Evolutionary conservation across 257 asterid genomes (phyloP), one percentile per base, ranked within the genome.

Genomic region (Henckelia pumila): DNA sequence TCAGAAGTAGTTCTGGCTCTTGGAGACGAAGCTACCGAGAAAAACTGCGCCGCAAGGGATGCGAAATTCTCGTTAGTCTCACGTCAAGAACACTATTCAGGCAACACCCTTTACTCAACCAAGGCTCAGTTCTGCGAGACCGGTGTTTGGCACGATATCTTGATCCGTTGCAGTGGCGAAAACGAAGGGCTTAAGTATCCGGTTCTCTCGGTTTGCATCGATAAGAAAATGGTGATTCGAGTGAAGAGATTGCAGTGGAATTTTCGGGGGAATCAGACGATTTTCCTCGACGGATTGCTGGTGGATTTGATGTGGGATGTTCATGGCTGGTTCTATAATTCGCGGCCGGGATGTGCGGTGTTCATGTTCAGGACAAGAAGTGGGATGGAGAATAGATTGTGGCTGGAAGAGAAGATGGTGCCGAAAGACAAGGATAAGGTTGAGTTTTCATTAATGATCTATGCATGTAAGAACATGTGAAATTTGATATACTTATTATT

Each of bases 281-380:
- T 94, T 13, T 87, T 87, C 61, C 71, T 91, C 61, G 97, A 91
- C 63, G 99, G 99, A 2, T 77, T 88, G 79, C 50, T 88, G 37
- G 82, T 94, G 61, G 99, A 94, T 82, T 76, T 91, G 8, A 81
- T 94, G 96, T 94, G 99, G 99, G 99, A 94, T 74, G 96, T 88
- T 35, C 95, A 91, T 69, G 96, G 81, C 37, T 91, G 97, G 99
- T 87, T 94, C 59, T 80, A 81, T 28, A 76, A 75, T 61, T 70
- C 88, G 8, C 73, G 44, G 19, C 61, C 91, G 21, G 88, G 89
- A 6, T 64, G 44, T 25, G 99, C 91, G 0, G 96, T 88, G 61
- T 94, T 94, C 62, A 85, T 94, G 99, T 94, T 94, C 82, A 82
- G 96, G 76, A 94, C 96, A 0, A 84, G 97, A 59, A 88, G 85